Conservation (phyloP, 768 basidiomycete species). For the Pleurotus tuber-regium region DNA sequence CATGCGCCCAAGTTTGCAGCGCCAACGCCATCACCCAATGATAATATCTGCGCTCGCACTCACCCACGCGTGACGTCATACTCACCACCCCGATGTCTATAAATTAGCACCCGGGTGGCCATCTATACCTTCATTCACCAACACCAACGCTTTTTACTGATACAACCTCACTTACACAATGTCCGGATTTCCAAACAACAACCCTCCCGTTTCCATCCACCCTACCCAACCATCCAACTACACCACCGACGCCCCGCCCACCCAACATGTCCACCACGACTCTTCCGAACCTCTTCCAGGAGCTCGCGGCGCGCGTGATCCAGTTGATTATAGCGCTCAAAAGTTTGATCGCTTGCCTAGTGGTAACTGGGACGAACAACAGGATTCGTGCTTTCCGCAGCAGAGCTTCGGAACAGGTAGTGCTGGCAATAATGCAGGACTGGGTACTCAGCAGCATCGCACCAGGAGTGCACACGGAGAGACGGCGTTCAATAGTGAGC, state of each 20-base stretch:
- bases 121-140: too few species aligned
- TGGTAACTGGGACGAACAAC: slow-evolving; percentile 15
- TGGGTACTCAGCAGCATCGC: background rate
- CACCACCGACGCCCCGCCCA: background rate
- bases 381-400: too few species aligned
- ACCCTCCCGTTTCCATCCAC: background rate
- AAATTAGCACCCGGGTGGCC: too few species aligned
- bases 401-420: too few species aligned
- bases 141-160: too few species aligned
- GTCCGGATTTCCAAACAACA: background rate
- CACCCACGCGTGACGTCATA: too few species aligned
- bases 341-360: slow-evolving; percentile 31
- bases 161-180: too few species aligned
- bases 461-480: slow-evolving; percentile 13
- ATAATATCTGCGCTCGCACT: too few species aligned
- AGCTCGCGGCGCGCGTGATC: slow-evolving; percentile 24
- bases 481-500: background rate
- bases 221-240: background rate
- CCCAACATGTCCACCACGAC: slow-evolving; percentile 45
- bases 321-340: slow-evolving; percentile 37
- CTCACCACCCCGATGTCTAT: too few species aligned
- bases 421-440: too few species aligned
- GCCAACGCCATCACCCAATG: too few species aligned
- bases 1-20: too few species aligned
- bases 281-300: slow-evolving; percentile 46